A percentile compares a stretch with the other conserved stretches of the same genome.
phyloP scores from a whole-genome alignment of 768 basidiomycete genomes.

The Saitozyma podzolica region DNA sequence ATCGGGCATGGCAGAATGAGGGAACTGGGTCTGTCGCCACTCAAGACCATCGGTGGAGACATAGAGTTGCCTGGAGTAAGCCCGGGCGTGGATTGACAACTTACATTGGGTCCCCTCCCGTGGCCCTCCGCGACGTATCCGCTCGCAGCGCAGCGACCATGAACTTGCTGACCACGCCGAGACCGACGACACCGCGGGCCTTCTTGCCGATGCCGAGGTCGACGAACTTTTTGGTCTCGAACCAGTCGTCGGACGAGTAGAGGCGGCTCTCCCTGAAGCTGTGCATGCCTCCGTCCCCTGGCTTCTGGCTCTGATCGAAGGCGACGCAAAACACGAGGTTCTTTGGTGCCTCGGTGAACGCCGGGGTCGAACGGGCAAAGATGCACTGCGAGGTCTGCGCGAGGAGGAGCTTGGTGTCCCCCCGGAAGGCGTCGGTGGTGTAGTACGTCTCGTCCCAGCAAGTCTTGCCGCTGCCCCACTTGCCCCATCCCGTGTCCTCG shows the following conservation, averaged over 20 bases:
- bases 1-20: slow-evolving; percentile 60
- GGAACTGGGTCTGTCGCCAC: slow-evolving; percentile 90
- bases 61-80: slow-evolving; percentile 59
- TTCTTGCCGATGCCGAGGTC: slow-evolving; percentile 80
- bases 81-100: slow-evolving; percentile 57
- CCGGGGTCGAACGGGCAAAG: slow-evolving; percentile 82
- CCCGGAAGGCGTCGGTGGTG: slow-evolving; percentile 78
- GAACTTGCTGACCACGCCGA: slow-evolving; percentile 90
- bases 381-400: slow-evolving; percentile 74
- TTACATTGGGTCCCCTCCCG: slow-evolving; percentile 48
- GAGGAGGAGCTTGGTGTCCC: slow-evolving; percentile 63
- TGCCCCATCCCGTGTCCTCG: slow-evolving; percentile 42
- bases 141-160: slow-evolving; percentile 87
- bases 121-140: slow-evolving; percentile 48
- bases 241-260: slow-evolving; percentile 83
- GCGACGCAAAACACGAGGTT: slow-evolving; percentile 88
- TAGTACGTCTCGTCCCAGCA: slow-evolving; percentile 74
- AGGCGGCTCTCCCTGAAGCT: slow-evolving; percentile 66
- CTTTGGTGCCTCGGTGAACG: slow-evolving; percentile 72
- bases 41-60: slow-evolving; percentile 77
- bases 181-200: slow-evolving; percentile 83
- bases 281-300: slow-evolving; percentile 49
- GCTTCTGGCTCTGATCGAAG: slow-evolving; percentile 61
- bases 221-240: slow-evolving; percentile 67
- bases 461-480: slow-evolving; percentile 48